These are phyloP conservation scores for Lodderomyces theae DNA, from an alignment of 1,139 yeast genomes.

Conservation along the genomic window DNA sequence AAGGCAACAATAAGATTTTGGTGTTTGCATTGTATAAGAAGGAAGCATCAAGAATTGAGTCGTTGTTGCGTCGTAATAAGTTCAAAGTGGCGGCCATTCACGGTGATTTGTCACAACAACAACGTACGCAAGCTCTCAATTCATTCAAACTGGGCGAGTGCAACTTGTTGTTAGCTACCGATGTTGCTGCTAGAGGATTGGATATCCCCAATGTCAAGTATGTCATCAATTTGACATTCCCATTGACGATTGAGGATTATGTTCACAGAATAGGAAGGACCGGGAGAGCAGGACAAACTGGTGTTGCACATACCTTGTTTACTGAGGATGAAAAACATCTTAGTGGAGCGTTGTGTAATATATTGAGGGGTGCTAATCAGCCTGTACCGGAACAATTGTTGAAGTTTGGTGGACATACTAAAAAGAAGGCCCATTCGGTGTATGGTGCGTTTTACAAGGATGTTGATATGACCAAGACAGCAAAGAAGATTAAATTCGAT, in stretches of 20 bases:
- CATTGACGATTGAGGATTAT: slow-evolving; percentile 95
- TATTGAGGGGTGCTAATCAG: slow-evolving; percentile 90
- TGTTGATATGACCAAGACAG: slow-evolving; percentile 81
- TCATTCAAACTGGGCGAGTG: slow-evolving; percentile 81
- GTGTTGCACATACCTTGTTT: slow-evolving; percentile 90
- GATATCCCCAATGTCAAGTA: slow-evolving; percentile 97
- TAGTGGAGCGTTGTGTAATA: slow-evolving; percentile 91
- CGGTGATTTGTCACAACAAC: slow-evolving; percentile 91
- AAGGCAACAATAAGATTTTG: slow-evolving; percentile 74
- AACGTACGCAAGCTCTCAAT: slow-evolving; percentile 83
- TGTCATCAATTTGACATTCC: slow-evolving; percentile 94
- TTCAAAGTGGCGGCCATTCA: slow-evolving; percentile 89
- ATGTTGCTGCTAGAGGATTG: slow-evolving; percentile 98
- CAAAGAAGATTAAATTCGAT: slow-evolving; percentile 86
- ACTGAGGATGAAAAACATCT: slow-evolving; percentile 97
- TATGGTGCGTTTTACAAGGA: slow-evolving; percentile 96
- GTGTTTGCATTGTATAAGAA: slow-evolving; percentile 94
- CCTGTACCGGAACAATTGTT: slow-evolving; percentile 94
- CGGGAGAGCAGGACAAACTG: slow-evolving; percentile 96
- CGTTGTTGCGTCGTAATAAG: slow-evolving; percentile 66
- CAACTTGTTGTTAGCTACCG: slow-evolving; percentile 85
- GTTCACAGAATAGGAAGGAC: slow-evolving; percentile 98
- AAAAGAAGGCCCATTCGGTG: slow-evolving; percentile 93
- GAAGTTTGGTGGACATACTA: slow-evolving; percentile 96
- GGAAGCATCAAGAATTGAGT: slow-evolving; percentile 91